phyloP scores from a whole-genome alignment of 1,139 yeast species.

The Eremothecium cymbalariae region DNA sequence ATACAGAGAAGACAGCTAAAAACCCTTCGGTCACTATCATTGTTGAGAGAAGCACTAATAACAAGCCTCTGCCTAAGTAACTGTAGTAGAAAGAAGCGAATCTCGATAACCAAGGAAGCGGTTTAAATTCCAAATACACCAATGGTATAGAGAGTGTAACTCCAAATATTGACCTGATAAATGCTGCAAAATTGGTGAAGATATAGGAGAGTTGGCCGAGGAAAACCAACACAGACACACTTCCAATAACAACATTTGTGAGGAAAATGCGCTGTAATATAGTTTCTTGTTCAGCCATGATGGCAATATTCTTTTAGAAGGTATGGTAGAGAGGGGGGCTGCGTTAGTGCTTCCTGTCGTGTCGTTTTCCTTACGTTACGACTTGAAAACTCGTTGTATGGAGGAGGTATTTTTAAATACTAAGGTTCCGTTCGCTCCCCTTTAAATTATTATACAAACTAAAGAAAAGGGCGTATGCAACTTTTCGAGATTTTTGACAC shows the following conservation, averaged over 20 bases:
- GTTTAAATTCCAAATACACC: slow-evolving; percentile 52
- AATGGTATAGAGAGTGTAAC: slow-evolving; percentile 50
- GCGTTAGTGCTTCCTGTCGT: too few relatives aligned
- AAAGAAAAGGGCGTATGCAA: too few relatives aligned
- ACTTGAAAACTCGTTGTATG: too few relatives aligned
- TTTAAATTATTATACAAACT: too few relatives aligned
- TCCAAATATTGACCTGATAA: slow-evolving; percentile 33
- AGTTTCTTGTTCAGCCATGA: too few relatives aligned
- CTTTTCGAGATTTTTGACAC: too few relatives aligned
- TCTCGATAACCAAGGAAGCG: slow-evolving; percentile 58
- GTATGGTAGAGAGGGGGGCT: too few relatives aligned
- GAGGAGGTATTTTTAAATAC: too few relatives aligned
- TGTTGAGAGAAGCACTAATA: slow-evolving; percentile 60
- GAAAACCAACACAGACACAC: slow-evolving; percentile 43
- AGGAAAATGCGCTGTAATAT: too few relatives aligned
- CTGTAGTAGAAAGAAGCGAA: slow-evolving; percentile 74
- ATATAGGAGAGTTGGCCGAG: slow-evolving; percentile 14
- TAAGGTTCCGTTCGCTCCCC: too few relatives aligned
- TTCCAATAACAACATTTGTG: slow-evolving; percentile 56
- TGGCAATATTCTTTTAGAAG: too few relatives aligned
- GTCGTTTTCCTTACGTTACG: too few relatives aligned
- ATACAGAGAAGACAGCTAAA: slow-evolving; percentile 47
- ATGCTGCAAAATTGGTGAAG: slow-evolving; percentile 15
- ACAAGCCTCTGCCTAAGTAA: slow-evolving; percentile 73
- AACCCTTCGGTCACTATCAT: slow-evolving; percentile 53